phyloP scores from a whole-genome alignment of 306 rosid species.

The Carpinus viminea region DNA sequence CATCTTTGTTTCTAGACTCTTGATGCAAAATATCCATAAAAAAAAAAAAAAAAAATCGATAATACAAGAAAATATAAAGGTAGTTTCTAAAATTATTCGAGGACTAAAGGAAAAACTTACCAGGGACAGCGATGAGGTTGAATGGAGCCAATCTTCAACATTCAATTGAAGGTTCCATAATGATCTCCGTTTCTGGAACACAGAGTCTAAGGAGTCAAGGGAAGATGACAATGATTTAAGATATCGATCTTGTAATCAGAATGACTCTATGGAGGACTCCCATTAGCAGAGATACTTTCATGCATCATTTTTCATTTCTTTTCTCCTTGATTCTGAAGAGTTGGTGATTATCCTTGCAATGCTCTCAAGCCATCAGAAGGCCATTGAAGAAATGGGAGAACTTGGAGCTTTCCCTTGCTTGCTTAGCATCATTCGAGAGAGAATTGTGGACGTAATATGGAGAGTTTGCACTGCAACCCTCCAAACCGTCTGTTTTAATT shows the following conservation, averaged over 20 bases:
- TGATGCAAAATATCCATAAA: slow-evolving; percentile 40
- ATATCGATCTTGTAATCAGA: slow-evolving; percentile 55
- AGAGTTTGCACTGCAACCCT: slow-evolving; percentile 70
- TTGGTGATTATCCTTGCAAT: slow-evolving; percentile 72
- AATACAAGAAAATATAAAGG: no score
- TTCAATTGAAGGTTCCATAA: no score
- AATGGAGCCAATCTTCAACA: no score
- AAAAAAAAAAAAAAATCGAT: no score
- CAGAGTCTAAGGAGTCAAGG: slow-evolving; percentile 42
- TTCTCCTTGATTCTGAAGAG: slow-evolving; percentile 41
- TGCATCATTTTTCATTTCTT: no score
- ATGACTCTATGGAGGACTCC: no score
- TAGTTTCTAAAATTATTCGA: no score
- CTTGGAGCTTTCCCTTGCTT: slow-evolving; percentile 68
- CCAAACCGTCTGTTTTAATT: slow-evolving; percentile 56
- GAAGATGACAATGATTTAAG: slow-evolving; percentile 68
- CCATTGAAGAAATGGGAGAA: slow-evolving; percentile 77
- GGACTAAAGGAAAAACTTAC: no score
- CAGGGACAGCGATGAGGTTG: no score
- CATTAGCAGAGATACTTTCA: no score
- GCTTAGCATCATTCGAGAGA: slow-evolving; percentile 59
- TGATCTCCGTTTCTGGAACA: slow-evolving; percentile 36
- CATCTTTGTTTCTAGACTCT: slow-evolving; percentile 53
- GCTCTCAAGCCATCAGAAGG: slow-evolving; percentile 68
- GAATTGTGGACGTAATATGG: slow-evolving; percentile 72